Percentiles rank a stretch among this genome's conserved stretches.
phyloP scores from a whole-genome alignment of 768 basidiomycete species.

The Exidia glandulosa region DNA sequence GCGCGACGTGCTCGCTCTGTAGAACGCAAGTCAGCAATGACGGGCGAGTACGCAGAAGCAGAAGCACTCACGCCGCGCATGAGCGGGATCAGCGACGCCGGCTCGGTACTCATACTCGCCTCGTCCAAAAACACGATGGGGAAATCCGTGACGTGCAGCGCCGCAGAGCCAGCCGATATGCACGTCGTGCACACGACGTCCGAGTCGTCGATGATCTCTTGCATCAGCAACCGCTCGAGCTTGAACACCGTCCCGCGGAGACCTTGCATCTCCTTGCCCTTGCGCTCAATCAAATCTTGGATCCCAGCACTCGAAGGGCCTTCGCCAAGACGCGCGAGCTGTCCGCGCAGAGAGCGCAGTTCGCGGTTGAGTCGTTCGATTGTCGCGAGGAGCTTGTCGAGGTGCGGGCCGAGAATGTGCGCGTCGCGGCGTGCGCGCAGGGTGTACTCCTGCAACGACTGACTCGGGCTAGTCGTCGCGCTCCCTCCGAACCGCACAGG shows the following conservation, averaged over 20 bases:
- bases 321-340: too few relatives aligned
- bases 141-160: constrained; percentile 69
- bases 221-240: constrained; percentile 50
- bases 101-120: constrained; percentile 94
- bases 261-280: constrained; percentile 22
- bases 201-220: constrained; percentile 47
- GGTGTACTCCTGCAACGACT: constrained; percentile 46
- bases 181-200: constrained; percentile 91
- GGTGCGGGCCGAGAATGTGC: constrained; percentile 43
- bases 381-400: constrained; percentile 31
- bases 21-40: constrained; percentile 7
- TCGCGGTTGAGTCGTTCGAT: constrained; percentile 15
- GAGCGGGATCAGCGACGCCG: constrained; percentile 78
- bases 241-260: constrained; percentile 37
- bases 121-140: constrained; percentile 92
- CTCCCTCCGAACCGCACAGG: constrained; percentile 67
- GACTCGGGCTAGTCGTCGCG: constrained; percentile 42
- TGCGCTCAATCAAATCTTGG: constrained; percentile 4
- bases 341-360: neutral
- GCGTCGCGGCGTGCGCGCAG: constrained; percentile 50
- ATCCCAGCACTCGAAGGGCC: neutral
- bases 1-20: constrained; percentile 68
- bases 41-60: constrained; percentile 6
- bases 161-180: constrained; percentile 58
- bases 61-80: constrained; percentile 79